Base-by-base conservation (phyloP, 306 rosid genomes). In the Cajanus cajan region DNA sequence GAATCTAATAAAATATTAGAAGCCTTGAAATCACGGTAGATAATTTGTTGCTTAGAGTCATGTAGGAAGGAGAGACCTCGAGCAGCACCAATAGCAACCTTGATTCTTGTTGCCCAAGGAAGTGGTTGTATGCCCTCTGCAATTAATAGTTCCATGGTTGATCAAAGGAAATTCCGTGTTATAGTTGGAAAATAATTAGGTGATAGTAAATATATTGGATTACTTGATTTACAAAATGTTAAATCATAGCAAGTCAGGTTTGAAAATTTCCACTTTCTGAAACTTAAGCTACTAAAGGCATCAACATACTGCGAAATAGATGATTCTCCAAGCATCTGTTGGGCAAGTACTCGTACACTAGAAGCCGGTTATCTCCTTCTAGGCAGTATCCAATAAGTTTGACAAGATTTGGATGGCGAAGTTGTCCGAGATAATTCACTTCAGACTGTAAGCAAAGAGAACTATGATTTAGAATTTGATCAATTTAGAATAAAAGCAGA, bases 21-120 rank as follows among this genome's bases (percentile, higher is more conserved):
- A 70, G 98, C 89, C 87, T 95, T 95, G 61, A 95, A 95, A 84
- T 95, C 99, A 2, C 98, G 99, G 83, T 90, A 92, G 76, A 92
- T 92, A 70, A 92, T 83, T 84, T 89, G 91, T 71, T 85, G 87
- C 34, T 87, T 69, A 9, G 89, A 88, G 58, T 90, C 84, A 37
- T 90, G 94, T n/a, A 92, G 84, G 70, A 90, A 90, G 75, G 90
- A 47, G 28, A 90, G 97, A 55, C 97, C 94, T 73, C 90, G 78
- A 83, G 97, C 97, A 51, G 97, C 91, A 72, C 80, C 97, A 9
- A 80, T 84, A 28, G 91, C 97, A 79, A 90, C 84, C 79, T 89
- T 90, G 40, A 92, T 88, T 88, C 94, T 88, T 81, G 79, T 82
- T 62, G 87, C 89, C 97, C 97, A 92, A 61, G 93, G 76, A 73